These are phyloP conservation scores for Hyaloscypha bicolor DNA, from an alignment of 495 filamentous ascomycete genomes.

Conservation along the genomic window DNA sequence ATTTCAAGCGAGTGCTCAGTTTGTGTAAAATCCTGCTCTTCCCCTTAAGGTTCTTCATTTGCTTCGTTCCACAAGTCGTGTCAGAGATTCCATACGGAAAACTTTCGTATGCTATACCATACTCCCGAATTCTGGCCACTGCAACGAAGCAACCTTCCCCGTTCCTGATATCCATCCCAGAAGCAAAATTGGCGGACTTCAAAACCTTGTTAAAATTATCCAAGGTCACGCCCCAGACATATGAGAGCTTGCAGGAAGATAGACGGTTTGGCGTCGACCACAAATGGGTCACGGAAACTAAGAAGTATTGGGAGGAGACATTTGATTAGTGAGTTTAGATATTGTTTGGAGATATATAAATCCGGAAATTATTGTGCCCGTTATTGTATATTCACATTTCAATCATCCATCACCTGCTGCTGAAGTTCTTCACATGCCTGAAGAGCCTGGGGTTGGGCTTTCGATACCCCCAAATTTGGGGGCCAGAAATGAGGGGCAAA, in stretches of 20 bases:
- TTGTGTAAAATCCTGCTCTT: no score
- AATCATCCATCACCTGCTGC: no score
- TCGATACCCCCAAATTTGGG: background rate
- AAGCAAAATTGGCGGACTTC: constrained; percentile 37
- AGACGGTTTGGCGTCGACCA: background rate
- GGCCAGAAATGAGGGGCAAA: background rate
- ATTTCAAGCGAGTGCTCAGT: no score
- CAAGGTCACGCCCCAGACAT: constrained; percentile 54
- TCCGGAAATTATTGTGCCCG: background rate
- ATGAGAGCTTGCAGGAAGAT: constrained; percentile 41
- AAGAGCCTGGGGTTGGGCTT: no score
- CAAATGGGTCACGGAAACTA: background rate
- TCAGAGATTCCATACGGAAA: no score
- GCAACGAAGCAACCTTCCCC: background rate
- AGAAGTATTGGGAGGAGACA: background rate
- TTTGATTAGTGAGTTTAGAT: background rate
- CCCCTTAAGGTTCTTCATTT: no score
- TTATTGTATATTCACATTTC: no score
- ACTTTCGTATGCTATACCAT: background rate
- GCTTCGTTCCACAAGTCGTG: no score
- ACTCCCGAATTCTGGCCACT: background rate
- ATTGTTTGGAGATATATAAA: background rate
- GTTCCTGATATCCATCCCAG: background rate
- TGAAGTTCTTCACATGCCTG: no score
- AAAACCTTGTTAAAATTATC: constrained; percentile 51